Evolutionary conservation across 1,284 basidiomycete genomes (phyloP), one percentile per base, ranked within the genome.

Genomic region (Exobasidium rhododendri): DNA sequence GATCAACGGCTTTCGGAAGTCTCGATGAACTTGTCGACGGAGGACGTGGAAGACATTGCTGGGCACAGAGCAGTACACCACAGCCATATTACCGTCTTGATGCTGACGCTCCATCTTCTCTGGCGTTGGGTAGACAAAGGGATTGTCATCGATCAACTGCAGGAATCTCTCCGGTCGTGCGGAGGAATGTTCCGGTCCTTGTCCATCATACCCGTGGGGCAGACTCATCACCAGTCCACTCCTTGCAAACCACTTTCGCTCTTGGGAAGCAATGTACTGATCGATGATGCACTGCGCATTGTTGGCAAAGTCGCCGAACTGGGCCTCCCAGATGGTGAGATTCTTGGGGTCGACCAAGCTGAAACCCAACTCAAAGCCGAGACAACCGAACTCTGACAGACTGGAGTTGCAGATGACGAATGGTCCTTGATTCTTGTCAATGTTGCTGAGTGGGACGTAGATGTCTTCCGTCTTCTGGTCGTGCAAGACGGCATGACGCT

Each of bases 61-160:
- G 4, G 77, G 78, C 10, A 80, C 75, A 30, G 94, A 94, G 20
- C 91, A 89, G 45, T 97, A 97, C 44, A 96, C 91, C 69, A 97
- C 89, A 82, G 97, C 94, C 92, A 98, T 94, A 81, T 98, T 99
- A 82, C 92, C 94, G 81, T 99, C 96, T 83, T 98, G 96, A 80
- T 97, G 93, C 80, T 96, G 92, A 60, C 96, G 85, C 80, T 94
- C 91, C 69, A 94, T 83, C 85, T 94, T 94, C 81, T 96, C 88
- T 1, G 86, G 85, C 0, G 87, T 87, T 3, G 96, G 96, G 87
- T 88, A 97, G 69, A 89, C 80, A 81, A 94, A 86, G 10, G 94
- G 94, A 80, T 98, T 93, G 78, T 98, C 96, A 81, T 97, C 96
- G 77, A 93, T 96, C 45, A 99, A 86, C 83, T 97, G 94, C 73